Percentiles rank a stretch among this genome's conserved stretches.
Evolutionary conservation across 2,329 filamentous ascomycete species (phyloP).

Genomic region (Calonectria multiphialidica): DNA sequence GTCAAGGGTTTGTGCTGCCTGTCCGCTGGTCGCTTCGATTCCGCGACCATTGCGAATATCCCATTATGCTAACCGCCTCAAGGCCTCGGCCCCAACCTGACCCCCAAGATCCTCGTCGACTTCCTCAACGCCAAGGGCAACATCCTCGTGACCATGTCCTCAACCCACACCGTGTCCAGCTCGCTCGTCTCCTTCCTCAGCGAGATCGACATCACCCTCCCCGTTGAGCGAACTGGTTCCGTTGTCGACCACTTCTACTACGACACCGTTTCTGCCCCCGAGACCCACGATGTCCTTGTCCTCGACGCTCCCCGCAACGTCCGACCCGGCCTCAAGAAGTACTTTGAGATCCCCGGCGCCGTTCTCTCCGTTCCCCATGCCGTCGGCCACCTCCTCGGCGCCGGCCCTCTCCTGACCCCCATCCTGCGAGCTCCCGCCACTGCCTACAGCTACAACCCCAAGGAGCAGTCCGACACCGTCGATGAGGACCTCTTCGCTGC

Average conservation of each 20-base stretch:
- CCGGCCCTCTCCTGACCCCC: slow-evolving; percentile 81
- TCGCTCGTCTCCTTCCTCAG: slow-evolving; percentile 83
- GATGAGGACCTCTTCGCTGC: slow-evolving; percentile 86
- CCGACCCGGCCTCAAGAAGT: slow-evolving; percentile 79
- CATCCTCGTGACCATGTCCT: slow-evolving; percentile 86
- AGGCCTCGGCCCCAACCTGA: slow-evolving; percentile 91
- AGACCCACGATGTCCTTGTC: slow-evolving; percentile 90
- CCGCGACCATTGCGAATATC: neutral
- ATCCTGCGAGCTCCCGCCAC: slow-evolving; percentile 86
- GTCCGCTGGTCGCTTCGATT: slow-evolving; percentile 2
- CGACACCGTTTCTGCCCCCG: slow-evolving; percentile 79
- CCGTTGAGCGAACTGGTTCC: slow-evolving; percentile 84
- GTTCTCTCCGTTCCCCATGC: slow-evolving; percentile 85
- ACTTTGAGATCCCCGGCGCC: slow-evolving; percentile 71
- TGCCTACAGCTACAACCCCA: slow-evolving; percentile 93
- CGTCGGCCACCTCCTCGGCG: slow-evolving; percentile 85
- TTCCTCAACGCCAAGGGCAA: slow-evolving; percentile 95
- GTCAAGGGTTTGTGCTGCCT: slow-evolving; percentile 77
- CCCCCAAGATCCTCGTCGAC: slow-evolving; percentile 86
- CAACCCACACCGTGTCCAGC: slow-evolving; percentile 75
- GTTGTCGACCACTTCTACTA: slow-evolving; percentile 98
- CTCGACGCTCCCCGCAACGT: slow-evolving; percentile 75
- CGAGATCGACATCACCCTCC: slow-evolving; percentile 91
- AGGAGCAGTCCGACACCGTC: slow-evolving; percentile 79
- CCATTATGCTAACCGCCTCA: slow-evolving; percentile 28